Conservation (phyloP, 2,329 filamentous ascomycete genomes). For the Pyricularia grisea region DNA sequence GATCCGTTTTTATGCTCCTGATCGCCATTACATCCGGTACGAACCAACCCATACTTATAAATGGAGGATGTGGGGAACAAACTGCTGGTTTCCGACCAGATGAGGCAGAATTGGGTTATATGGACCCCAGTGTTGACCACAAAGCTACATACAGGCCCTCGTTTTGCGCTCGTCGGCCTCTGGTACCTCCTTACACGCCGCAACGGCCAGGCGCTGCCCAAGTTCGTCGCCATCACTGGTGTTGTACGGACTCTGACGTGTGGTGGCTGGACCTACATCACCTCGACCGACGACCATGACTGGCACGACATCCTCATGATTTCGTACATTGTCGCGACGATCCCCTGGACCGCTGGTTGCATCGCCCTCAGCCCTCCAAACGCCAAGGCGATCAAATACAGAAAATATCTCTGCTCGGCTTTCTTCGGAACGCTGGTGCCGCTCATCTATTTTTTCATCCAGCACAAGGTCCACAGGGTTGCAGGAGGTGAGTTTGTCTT, state of each 20-base stretch:
- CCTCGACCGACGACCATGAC: constrained; percentile 94
- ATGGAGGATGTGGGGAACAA: not conserved
- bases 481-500: constrained; percentile 63
- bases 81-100: not conserved
- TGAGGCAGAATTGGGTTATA: not conserved
- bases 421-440: constrained; percentile 91
- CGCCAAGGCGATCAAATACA: constrained; percentile 71
- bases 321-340: constrained; percentile 84
- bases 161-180: constrained; percentile 81
- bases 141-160: constrained; percentile 46
- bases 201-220: constrained; percentile 66
- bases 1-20: constrained; percentile 94
- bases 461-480: constrained; percentile 93
- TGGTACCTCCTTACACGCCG: constrained; percentile 85
- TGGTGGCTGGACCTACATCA: constrained; percentile 97
- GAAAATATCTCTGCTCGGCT: constrained; percentile 70
- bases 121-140: not conserved
- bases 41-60: constrained; percentile 10
- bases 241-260: constrained; percentile 86
- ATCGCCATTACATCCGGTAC: constrained; percentile 89
- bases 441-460: constrained; percentile 93
- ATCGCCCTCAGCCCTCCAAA: constrained; percentile 82
- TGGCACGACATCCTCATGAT: constrained; percentile 99
- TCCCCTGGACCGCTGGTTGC: constrained; percentile 93
- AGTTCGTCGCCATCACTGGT: constrained; percentile 70